Evolutionary conservation across 2,329 filamentous ascomycete species (phyloP), one percentile per base, ranked within the genome.

Genomic region (Aphanocladium album): DNA sequence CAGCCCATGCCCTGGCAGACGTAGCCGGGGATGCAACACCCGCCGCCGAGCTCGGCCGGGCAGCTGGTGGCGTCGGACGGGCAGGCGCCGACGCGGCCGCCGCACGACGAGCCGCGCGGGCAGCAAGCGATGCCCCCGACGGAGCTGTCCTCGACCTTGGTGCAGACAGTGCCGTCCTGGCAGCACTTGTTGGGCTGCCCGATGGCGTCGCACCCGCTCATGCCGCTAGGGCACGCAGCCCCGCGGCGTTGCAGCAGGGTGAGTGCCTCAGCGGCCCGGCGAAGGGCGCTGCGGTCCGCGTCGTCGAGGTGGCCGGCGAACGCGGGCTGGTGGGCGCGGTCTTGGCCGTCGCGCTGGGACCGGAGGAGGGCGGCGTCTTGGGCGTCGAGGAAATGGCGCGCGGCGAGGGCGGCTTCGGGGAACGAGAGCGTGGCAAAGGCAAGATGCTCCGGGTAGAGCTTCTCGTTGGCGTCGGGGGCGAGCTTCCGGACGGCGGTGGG

Each of bases 121-220:
- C 90, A 95, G 73, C 90, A 95, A 3, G 89, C 90, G 2, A 93
- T 85, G 49, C 84, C 82, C 8, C 88, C 88, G 30, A 87, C 77
- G 0, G 81, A 82, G 6, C 82, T 82, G 70, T 89, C 84, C 35
- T 79, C 71, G 5, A 91, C 84, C 25, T 76, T 73, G 51, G 89
- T 85, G 70, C 90, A 95, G 8, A 80, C 83, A 65, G 88, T 85
- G 17, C 79, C 81, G n/a, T 78, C 77, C 23, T 80, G 76, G 71
- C 90, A 95, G 76, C 90, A 95, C 72, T 87, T 89, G 72, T 91
- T 83, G 1, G 88, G 83, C 50, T 83, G 81, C 8, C 82, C 83
- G 66, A 91, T 87, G 19, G 74, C 75, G 17, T 79, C 78, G 72
- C 90, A 95, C 69, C 80, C 82, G 41, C 76, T 79, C 59, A 89